Evolutionary conservation across 805 yeast genomes (phyloP).

Genomic region (Saccharomycopsis sp.): DNA sequence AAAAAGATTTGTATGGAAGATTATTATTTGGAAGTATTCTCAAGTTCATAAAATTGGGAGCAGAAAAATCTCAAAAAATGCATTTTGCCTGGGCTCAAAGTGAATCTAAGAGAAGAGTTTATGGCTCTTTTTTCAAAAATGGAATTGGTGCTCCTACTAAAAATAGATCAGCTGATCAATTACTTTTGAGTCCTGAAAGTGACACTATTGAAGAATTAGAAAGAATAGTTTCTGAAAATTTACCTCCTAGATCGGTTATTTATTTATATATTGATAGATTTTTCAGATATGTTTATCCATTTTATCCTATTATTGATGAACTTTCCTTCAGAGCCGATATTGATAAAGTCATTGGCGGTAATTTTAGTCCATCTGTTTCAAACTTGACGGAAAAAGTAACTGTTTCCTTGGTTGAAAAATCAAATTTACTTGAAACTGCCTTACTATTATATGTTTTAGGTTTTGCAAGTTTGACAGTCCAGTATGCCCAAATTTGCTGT

Average conservation of each 20-base stretch:
- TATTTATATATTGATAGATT: slow-evolving; percentile 36
- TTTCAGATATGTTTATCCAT: slow-evolving; percentile 36
- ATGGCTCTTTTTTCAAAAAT: no score
- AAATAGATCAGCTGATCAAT: no score
- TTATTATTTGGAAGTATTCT: slow-evolving; percentile 11
- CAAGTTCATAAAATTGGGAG: not conserved
- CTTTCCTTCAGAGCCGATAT: slow-evolving; percentile 24
- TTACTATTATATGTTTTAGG: slow-evolving; percentile 33
- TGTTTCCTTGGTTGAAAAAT: slow-evolving; percentile 28
- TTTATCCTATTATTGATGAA: slow-evolving; percentile 36
- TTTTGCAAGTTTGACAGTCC: slow-evolving; percentile 31
- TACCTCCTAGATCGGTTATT: slow-evolving; percentile 34
- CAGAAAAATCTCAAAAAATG: not conserved
- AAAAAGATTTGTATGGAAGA: slow-evolving; percentile 14
- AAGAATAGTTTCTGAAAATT: slow-evolving; percentile 23
- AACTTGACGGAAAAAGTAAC: slow-evolving; percentile 25
- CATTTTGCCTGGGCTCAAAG: no score
- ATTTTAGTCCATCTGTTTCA: not conserved
- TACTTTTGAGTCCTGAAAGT: not conserved
- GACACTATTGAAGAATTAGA: not conserved
- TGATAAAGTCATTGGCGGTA: slow-evolving; percentile 20
- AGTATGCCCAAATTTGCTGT: slow-evolving; percentile 11
- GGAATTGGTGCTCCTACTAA: not conserved
- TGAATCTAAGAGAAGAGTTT: not conserved
- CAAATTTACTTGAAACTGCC: slow-evolving; percentile 38